Evolutionary conservation across 345 rosid genomes (phyloP), one percentile per base, ranked within the genome.

Genomic region (Moricandia arvensis): DNA sequence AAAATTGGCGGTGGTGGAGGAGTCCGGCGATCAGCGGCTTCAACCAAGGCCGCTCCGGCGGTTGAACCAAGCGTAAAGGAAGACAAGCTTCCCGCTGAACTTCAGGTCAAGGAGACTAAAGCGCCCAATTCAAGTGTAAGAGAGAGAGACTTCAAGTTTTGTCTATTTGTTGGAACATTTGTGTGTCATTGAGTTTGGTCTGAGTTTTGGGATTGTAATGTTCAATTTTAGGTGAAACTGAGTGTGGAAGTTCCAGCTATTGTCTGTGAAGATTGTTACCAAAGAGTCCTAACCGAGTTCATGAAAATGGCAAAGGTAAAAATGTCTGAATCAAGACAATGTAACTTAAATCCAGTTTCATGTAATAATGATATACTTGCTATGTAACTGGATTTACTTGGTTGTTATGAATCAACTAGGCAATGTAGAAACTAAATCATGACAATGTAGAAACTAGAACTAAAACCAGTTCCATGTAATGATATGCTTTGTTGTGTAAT

Each of bases 261-360:
- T 57, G 95, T 90, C 1, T 89, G 97, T 38, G 83, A 86, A 80
- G 96, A 94, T 84, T 89, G 98, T 73, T 85, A 87, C 85, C 83
- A 74, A 57, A 82, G 89, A 75, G 96, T 91, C 55, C 70, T 91
- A 57, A 81, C 68, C 9, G 95, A 91, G 69, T 84, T 94, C 68
- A 87, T 75, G 86, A 91, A 86, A 82, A 83, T 81, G 72, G 86
- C 88, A 37, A 94, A 91, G 95, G 97, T 91, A 68, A 26, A 26
- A 7, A 47, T 47, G 15, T 65, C 49, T 59, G 11, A 18, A 34
- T 64, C 31, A 43, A 24, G 34, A 31, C 10, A 69, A 60, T 8
- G 24, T 0, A 59, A 37, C 6, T 21, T 8, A 5, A 16, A 45
- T 27, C 33, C 66, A 0, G 24, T 10, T 66, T 41, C 11, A 4